Evolutionary conservation across 1,139 yeast genomes (phyloP), one percentile per base, ranked within the genome.

Genomic region (Arxiozyma heterogenica): DNA sequence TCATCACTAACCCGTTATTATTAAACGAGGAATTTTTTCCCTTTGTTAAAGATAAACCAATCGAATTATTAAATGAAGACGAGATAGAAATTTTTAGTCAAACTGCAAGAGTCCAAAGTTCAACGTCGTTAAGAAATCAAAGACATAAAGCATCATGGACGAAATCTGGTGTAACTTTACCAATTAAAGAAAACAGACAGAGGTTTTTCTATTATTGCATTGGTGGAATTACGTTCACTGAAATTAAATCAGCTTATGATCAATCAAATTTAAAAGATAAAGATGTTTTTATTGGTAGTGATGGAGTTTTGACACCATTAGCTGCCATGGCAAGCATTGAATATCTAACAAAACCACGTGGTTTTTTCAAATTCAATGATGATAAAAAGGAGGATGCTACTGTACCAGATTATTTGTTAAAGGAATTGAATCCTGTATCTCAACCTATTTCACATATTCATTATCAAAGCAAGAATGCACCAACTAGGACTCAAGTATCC

Each of bases 201-300:
- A 73, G 93, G 50, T 76, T 91, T 9, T 81, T 91, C 61, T 82
- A 90, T 57, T 93, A 83, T 65, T 80, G 90, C 44, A 86, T 94
- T 1, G 99, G 99, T 23, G 98, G 98, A 12, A 72, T 87, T 44
- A 89, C 98, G 0, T 82, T 85, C 59, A 80, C 91, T 3, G 99
- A 94, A 67, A 73, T 86, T 47, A 78, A 94, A 55, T 78, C 89
- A 6, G 83, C 85, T 17, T 85, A 88, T 62, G 94, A 88, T 61
- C 75, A 90, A 50, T 79, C 89, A 7, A 70, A 74, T 21, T 71
- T 78, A 49, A 75, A 80, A 56, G 81, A 85, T 61, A 84, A 82
- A 65, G 96, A 89, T 59, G 79, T 93, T 38, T 82, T 85, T 57
- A 74, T 93, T 56, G 98, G 98, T 0, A 84, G 95, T 7, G 95